These are phyloP conservation scores for Xylaria telfairii DNA, from an alignment of 495 filamentous ascomycete species.

Conservation along the genomic window DNA sequence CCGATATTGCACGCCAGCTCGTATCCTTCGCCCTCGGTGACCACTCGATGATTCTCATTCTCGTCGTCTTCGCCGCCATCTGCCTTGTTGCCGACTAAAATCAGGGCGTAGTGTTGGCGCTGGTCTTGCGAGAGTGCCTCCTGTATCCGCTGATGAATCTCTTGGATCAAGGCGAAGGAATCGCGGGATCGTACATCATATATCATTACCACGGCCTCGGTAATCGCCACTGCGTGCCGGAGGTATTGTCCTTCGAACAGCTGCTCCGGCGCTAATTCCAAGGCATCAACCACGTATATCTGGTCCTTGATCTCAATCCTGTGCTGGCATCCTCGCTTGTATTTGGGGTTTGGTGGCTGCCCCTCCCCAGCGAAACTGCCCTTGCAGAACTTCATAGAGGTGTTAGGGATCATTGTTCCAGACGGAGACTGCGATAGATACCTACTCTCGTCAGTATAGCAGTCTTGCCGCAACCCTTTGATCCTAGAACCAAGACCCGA, in stretches of 20 bases:
- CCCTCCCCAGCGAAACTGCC: conserved; percentile 33
- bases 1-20: conserved; percentile 33
- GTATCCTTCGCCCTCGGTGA: conserved; percentile 39
- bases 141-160: conserved; percentile 41
- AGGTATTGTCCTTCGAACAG: conserved; percentile 42
- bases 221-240: conserved; percentile 45
- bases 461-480: conserved; percentile 50
- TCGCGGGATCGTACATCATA: conserved; percentile 45
- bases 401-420: conserved; percentile 12
- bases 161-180: conserved; percentile 39
- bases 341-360: conserved; percentile 35
- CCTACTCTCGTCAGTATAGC: conserved; percentile 48
- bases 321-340: conserved; percentile 43
- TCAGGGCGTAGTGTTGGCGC: conserved; percentile 39
- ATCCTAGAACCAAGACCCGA: conserved; percentile 49
- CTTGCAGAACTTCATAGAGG: conserved; percentile 39
- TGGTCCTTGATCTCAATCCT: conserved; percentile 38
- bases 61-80: conserved; percentile 36
- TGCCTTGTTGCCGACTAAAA: conserved; percentile 47
- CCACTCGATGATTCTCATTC: conserved; percentile 24
- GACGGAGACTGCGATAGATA: not conserved
- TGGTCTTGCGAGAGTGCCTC: conserved; percentile 28
- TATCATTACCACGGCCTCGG: conserved; percentile 49
- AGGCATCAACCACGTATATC: conserved; percentile 45
- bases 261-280: conserved; percentile 47